Percentiles rank a stretch among this genome's conserved stretches.
Conservation (phyloP, 2,329 filamentous ascomycete species). For the Microsporum audouinii region DNA sequence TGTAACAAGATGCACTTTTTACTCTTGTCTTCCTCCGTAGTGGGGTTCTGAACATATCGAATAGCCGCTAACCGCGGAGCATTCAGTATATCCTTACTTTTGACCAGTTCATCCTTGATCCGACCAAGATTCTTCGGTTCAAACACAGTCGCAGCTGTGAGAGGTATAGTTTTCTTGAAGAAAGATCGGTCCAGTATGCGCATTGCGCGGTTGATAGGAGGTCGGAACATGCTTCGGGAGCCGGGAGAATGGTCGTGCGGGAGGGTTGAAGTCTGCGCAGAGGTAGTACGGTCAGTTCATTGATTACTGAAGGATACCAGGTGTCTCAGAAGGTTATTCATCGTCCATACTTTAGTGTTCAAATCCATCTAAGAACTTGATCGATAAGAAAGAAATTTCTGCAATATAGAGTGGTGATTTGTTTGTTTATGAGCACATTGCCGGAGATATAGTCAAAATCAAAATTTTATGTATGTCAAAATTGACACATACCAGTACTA, state of each 20-base stretch:
- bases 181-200: constrained; percentile 70
- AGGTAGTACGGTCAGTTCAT: background rate
- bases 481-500: too few species aligned
- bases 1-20: constrained; percentile 32
- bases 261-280: background rate
- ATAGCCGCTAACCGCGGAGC: constrained; percentile 55
- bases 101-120: constrained; percentile 55
- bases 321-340: background rate
- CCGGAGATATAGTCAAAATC: background rate
- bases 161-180: constrained; percentile 64
- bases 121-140: constrained; percentile 64
- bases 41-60: constrained; percentile 47
- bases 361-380: background rate
- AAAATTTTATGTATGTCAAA: background rate
- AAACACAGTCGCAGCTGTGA: constrained; percentile 66
- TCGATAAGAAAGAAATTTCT: background rate
- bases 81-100: constrained; percentile 54
- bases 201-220: constrained; percentile 69
- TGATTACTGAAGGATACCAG: background rate
- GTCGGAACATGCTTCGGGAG: constrained; percentile 51
- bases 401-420: background rate
- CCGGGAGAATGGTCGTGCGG: background rate
- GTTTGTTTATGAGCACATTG: background rate
- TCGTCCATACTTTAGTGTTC: background rate
- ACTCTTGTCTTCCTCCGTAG: constrained; percentile 26